A percentile compares a stretch with the other conserved stretches of the same genome.
Conservation (phyloP, 306 rosid species). For the Gleditsia sinensis region DNA sequence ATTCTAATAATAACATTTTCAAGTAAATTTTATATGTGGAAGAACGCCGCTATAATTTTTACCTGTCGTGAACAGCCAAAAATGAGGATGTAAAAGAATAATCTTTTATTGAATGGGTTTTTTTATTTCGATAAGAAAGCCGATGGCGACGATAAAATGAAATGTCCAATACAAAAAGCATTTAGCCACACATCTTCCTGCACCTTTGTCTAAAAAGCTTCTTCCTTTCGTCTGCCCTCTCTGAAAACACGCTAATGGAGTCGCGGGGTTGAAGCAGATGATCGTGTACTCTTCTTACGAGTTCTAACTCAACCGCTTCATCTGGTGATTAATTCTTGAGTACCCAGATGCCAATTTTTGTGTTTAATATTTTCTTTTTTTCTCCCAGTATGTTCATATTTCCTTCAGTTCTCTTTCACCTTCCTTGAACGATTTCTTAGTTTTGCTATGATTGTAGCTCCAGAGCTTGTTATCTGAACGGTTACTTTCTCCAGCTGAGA, state of each 20-base stretch:
- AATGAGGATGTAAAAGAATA: not conserved
- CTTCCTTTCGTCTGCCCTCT: constrained; percentile 30
- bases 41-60: not conserved
- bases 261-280: constrained; percentile 14
- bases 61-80: not conserved
- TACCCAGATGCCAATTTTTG: constrained; percentile 37
- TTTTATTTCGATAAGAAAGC: constrained; percentile 26
- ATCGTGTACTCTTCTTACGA: constrained; percentile 39
- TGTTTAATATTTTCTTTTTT: not conserved
- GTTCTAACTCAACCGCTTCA: constrained; percentile 14
- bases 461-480: not conserved
- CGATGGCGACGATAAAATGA: not conserved
- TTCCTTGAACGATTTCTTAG: not conserved
- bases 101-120: constrained; percentile 5
- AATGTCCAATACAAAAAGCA: not conserved
- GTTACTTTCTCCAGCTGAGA: constrained; percentile 21
- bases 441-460: constrained; percentile 5
- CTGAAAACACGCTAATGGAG: constrained; percentile 27
- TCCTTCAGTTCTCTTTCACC: not conserved
- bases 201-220: constrained; percentile 14
- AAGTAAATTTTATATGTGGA: too few species aligned
- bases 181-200: not conserved
- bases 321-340: constrained; percentile 8
- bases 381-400: not conserved
- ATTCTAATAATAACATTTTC: too few species aligned